A percentile compares a stretch with the other conserved stretches of the same genome.
Conservation (phyloP, 2,329 filamentous ascomycete genomes). For the Fusarium ambrosium region DNA sequence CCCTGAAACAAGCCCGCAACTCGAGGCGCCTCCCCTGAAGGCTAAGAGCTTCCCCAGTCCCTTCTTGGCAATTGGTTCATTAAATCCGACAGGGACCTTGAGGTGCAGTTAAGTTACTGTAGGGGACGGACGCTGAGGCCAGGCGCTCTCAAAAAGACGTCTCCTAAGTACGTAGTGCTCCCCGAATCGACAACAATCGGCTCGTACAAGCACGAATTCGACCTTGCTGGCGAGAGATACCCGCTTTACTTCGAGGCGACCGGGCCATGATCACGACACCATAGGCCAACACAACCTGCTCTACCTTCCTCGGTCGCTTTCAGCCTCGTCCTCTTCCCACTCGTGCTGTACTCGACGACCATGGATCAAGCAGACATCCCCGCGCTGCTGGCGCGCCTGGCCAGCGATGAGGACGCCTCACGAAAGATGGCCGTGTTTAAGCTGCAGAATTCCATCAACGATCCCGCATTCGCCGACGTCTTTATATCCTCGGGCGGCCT, state of each 20-base stretch:
- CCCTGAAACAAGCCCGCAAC: slow-evolving; percentile 22
- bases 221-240: neutral
- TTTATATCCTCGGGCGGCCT: slow-evolving; percentile 94
- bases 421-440: slow-evolving; percentile 99
- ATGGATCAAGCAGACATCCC: slow-evolving; percentile 78
- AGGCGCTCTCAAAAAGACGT: slow-evolving; percentile 16
- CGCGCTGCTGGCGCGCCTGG: slow-evolving; percentile 72
- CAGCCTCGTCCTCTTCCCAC: slow-evolving; percentile 11
- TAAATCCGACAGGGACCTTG: slow-evolving; percentile 38
- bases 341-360: slow-evolving; percentile 45
- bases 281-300: slow-evolving; percentile 14
- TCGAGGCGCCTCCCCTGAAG: slow-evolving; percentile 30
- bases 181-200: slow-evolving; percentile 9
- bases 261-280: slow-evolving; percentile 36
- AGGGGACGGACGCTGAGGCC: slow-evolving; percentile 24
- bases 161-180: slow-evolving; percentile 21
- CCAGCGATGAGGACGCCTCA: slow-evolving; percentile 85
- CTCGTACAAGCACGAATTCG: slow-evolving; percentile 9
- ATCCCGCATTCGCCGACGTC: slow-evolving; percentile 95
- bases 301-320: slow-evolving; percentile 10
- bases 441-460: slow-evolving; percentile 93
- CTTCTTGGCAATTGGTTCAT: slow-evolving; percentile 31
- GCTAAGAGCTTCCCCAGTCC: slow-evolving; percentile 34
- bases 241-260: slow-evolving; percentile 1
- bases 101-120: slow-evolving; percentile 2